Evolutionary conservation across 169 alveolate species (phyloP).

Genomic region (Plasmodium malariae): DNA sequence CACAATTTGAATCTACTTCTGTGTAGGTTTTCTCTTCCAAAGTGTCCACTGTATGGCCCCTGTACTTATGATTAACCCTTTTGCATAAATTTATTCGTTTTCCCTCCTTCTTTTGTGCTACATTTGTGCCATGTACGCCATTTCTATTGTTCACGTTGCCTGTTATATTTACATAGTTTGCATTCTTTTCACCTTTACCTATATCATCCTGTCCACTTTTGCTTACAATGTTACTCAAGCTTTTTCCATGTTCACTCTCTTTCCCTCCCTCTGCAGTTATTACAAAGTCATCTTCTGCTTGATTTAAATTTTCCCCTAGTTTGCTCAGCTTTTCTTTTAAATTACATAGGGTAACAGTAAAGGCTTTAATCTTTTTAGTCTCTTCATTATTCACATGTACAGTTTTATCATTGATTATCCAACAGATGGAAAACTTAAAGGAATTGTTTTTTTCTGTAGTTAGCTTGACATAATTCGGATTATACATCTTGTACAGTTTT

Average conservation of each 20-base stretch:
- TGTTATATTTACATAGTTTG: background rate
- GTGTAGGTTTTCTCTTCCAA: too few relatives aligned
- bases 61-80: too few relatives aligned
- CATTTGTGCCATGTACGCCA: background rate
- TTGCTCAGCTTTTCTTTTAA: slow-evolving; percentile 7
- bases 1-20: too few relatives aligned
- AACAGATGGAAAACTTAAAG: slow-evolving; percentile 20
- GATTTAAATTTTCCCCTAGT: background rate
- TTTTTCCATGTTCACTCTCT: background rate
- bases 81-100: too few relatives aligned
- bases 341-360: slow-evolving; percentile 1
- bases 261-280: background rate
- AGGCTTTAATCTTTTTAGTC: slow-evolving; percentile 29
- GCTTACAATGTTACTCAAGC: background rate
- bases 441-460: slow-evolving; percentile 30
- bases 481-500: slow-evolving; percentile 19
- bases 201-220: background rate
- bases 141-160: background rate
- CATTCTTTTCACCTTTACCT: background rate
- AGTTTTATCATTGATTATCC: slow-evolving; percentile 17
- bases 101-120: background rate
- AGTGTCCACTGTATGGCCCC: too few relatives aligned
- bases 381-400: slow-evolving; percentile 4
- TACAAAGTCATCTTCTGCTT: background rate
- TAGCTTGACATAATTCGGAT: slow-evolving; percentile 42